Evolutionary conservation across 2,329 filamentous ascomycete genomes (phyloP), one percentile per base, ranked within the genome.

Genomic region (Fusarium dlaminii): DNA sequence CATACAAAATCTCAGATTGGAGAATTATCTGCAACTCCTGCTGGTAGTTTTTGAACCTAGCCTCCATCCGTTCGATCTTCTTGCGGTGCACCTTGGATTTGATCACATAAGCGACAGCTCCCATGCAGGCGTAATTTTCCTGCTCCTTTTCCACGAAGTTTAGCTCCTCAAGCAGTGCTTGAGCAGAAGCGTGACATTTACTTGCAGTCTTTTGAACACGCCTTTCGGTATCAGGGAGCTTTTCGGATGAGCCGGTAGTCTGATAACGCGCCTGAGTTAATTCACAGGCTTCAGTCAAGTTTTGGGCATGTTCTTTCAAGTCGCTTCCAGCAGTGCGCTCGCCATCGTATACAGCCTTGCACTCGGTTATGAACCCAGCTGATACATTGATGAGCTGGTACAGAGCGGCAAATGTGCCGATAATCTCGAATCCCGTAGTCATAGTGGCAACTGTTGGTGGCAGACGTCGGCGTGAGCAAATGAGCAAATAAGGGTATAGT

Each of bases 331-430:
- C 6, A 2, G 66, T 67, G 6, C 43, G 48, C 11, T 56, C 51
- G 6, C 66, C 72, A 34, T 70, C 22, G 12, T 52, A 67, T 2
- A 70, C 45, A 5, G 51, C 52, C 34, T 43, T 63, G 8, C 49
- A 68, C 11, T 36, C 24, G 14, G 18, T n/a, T 14, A 63, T 36
- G 3, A 61, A 9, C 7, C 37, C 43, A 6, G 10, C 7, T 5
- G 69, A 43, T 10, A 61, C 60, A 2, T 63, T 54, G 18, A 72
- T 67, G 11, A 69, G 29, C 45, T 70, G 63, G 14, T 70, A 55
- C 0, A 70, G 11, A 3, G 66, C 66, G n/a, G 49, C 55, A 6
- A 63, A 32, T 1, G 61, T 56, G 8, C 70, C 51, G 1, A 68
- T 6, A 1, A 42, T 39, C 20, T 68, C 63, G 4, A 70, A 5